Conservation (phyloP, 805 yeast species). For the Myxozyma udenii region DNA sequence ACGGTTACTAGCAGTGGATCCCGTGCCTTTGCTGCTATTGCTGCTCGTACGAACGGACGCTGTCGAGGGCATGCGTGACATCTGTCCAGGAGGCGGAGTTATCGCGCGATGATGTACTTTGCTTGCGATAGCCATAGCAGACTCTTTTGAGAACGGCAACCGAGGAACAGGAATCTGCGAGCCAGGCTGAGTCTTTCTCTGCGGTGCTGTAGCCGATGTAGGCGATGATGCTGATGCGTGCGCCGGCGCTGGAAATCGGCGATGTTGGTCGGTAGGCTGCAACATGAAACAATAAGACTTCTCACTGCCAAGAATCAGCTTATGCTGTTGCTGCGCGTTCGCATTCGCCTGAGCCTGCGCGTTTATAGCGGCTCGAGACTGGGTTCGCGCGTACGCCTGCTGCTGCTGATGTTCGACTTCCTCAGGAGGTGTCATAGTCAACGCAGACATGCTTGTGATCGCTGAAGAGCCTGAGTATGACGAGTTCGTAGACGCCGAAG, state of each 20-base stretch:
- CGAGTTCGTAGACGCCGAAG: conserved; percentile 6
- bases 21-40: too few species aligned
- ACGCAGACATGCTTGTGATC: conserved; percentile 4
- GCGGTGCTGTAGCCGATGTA: background rate
- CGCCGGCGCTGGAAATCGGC: too few species aligned
- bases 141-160: conserved; percentile 11
- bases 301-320: conserved; percentile 7
- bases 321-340: background rate
- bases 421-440: conserved; percentile 3
- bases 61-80: background rate
- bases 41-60: too few species aligned
- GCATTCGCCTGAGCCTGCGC: background rate
- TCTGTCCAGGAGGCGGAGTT: background rate
- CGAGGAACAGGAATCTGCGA: conserved; percentile 16
- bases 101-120: background rate
- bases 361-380: too few species aligned
- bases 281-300: conserved; percentile 19
- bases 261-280: conserved; percentile 15
- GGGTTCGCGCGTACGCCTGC: background rate
- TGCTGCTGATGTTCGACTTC: too few species aligned
- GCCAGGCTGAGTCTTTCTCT: background rate
- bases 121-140: conserved; percentile 10
- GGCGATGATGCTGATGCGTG: background rate
- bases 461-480: conserved; percentile 4
- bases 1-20: background rate